Base-by-base conservation (phyloP, 768 basidiomycete genomes). In the Tricholoma hemisulphureum region DNA sequence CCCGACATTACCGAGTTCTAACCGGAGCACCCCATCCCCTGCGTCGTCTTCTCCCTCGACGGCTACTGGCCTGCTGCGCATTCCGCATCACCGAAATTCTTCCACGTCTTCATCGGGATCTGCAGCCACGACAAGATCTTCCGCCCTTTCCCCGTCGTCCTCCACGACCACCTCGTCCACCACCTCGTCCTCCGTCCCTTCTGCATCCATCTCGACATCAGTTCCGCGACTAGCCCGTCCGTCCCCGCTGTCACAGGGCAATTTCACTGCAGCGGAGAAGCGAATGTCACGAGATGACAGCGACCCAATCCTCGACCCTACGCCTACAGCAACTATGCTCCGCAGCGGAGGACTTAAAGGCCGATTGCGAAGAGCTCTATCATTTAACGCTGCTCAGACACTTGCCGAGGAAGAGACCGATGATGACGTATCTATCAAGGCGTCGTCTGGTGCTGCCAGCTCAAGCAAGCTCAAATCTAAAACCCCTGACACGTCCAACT, bases 281-380 rank as follows among this genome's bases (percentile, higher is more conserved):
- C 84, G 89, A 53, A 88, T 89, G 82, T 90, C 89, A 20, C 81
- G 83, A 58, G 87, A 89, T 71, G 88, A 91, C 65, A 87, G 83
- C 57, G 87, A 89, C 72, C 75, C 88, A 26, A 80, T 86, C 75
- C 71, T 79, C 6, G 80, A 82, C 62, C 64, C 75, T 41, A 66
- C 70, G 13, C 75, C 74, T 7, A 67, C 69, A 35, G 67, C 73
- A 24, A 65, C 63, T 55, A 78, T 78, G 64, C 69, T 77, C 43
- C 82, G 87, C 56, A 80, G 81, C 57, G 80, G 83, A 13, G 93
- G 93, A 0, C 77, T 95, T 61, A 94, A 93, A 69, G 86, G 84
- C 63, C 83, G 85, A 56, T 77, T 93, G 37, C 84, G 89, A 39
- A 84, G 90, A 26, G 91, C 87, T 3, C 77, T 91, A 21, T 85